Evolutionary conservation across 257 asterid species (phyloP).

Genomic region (Orobanche coerulescens): DNA sequence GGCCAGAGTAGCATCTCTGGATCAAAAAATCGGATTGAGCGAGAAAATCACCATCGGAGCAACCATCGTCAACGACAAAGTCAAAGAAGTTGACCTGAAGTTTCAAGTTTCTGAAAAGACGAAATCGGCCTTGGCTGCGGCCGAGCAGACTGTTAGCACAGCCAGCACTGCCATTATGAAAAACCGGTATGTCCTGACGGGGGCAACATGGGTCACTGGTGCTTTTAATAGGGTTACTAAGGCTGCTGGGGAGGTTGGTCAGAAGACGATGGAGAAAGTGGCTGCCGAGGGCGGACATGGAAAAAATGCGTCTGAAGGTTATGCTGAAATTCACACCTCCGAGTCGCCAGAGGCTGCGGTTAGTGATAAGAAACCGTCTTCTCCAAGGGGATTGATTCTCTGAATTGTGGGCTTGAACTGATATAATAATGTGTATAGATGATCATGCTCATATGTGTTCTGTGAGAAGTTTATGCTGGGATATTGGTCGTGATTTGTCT

Average conservation of each 20-base stretch:
- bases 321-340: conserved; percentile 23
- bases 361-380: conserved; percentile 29
- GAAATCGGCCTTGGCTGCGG: conserved; percentile 47
- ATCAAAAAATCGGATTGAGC: conserved; percentile 54
- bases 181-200: conserved; percentile 51
- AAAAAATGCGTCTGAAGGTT: conserved; percentile 34
- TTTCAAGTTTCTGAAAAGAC: conserved; percentile 63
- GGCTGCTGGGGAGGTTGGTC: conserved; percentile 59
- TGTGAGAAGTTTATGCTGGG: too few species aligned
- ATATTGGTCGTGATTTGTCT: too few species aligned
- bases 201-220: conserved; percentile 59
- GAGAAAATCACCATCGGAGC: conserved; percentile 53
- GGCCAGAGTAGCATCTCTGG: conserved; percentile 52
- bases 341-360: conserved; percentile 29
- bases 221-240: conserved; percentile 47
- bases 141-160: conserved; percentile 53
- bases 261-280: conserved; percentile 51
- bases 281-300: conserved; percentile 46
- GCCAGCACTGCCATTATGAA: conserved; percentile 60
- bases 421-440: conserved; percentile 21
- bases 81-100: conserved; percentile 58
- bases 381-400: conserved; percentile 42
- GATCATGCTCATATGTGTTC: too few species aligned
- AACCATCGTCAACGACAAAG: conserved; percentile 47
- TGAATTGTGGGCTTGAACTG: conserved; percentile 19